phyloP scores from a whole-genome alignment of 148 eudicot species.

The Persicaria maculosa region DNA sequence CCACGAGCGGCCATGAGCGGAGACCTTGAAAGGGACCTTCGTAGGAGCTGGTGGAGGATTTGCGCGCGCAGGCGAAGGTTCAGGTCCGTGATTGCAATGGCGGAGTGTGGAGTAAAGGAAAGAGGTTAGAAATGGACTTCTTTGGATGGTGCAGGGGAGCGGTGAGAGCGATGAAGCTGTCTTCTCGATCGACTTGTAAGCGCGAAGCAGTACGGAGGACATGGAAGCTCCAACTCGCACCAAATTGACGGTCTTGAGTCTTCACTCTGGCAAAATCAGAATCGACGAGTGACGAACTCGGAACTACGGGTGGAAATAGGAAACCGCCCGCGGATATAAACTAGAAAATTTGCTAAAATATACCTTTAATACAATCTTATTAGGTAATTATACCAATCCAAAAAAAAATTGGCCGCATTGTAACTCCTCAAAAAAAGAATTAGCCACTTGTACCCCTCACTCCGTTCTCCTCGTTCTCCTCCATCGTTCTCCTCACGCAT shows the following conservation, averaged over 20 bases:
- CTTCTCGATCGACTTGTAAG: conserved; percentile 9
- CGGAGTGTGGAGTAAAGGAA: conserved; percentile 32
- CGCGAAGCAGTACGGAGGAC: not conserved
- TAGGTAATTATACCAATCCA: too few species aligned
- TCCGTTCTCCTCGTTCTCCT: too few species aligned
- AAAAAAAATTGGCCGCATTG: too few species aligned
- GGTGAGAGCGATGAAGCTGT: not conserved
- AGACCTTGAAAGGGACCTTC: conserved; percentile 49
- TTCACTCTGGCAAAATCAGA: not conserved
- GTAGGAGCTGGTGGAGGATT: conserved; percentile 53
- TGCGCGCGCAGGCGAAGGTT: conserved; percentile 12
- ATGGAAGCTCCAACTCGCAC: conserved; percentile 1
- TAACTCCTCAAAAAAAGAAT: too few species aligned
- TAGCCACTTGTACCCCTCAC: too few species aligned
- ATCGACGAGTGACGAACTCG: too few species aligned
- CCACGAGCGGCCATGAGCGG: conserved; percentile 59
- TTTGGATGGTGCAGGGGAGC: not conserved
- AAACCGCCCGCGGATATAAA: too few species aligned
- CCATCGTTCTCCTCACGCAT: too few species aligned
- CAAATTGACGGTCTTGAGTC: not conserved
- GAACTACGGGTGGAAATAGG: too few species aligned
- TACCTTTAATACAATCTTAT: too few species aligned
- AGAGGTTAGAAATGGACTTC: not conserved
- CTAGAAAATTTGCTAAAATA: too few species aligned
- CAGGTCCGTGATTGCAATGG: conserved; percentile 22